Base-by-base conservation (phyloP, 2,329 filamentous ascomycete genomes). In the Monilinia vaccinii-corymbosi region DNA sequence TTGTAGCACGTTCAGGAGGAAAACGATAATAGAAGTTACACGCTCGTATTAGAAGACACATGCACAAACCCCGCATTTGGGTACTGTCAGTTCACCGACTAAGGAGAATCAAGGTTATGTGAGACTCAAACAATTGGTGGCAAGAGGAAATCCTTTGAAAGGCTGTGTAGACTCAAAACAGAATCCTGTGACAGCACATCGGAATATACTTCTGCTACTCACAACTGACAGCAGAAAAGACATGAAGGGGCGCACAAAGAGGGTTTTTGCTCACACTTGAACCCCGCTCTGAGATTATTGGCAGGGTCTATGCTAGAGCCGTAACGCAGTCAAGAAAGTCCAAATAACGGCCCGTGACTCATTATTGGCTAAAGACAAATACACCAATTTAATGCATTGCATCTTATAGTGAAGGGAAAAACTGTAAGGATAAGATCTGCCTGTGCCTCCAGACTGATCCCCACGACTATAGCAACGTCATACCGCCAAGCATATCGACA, bases 401-500 rank as follows among this genome's bases (percentile, higher is more conserved):
- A 44, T 44, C 44, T 44, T 44, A 18, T 53, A 40, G n/a, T 31
- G 36, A 42, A 53, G 40, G 11, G 7, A 32, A 21, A 42, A 32
- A 31, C n/a, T 21, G 21, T 6, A 42, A 44, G 18, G 13, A 32
- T 32, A 53, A 40, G 9, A 6, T 49, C 40, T 56, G 47, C 10
- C 21, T 47, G 21, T 13, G n/a, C 28, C 28, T 21, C n/a, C 34
- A 16, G 23, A 31, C 3, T 14, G 1, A 9, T n/a, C 14, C 28
- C 32, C 53, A 28, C 5, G 16, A 25, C 42, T 46, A 53, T 14
- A 53, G 40, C 31, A 59, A 44, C 31, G 52, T 46, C 56, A 59
- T 59, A 13, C 56, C 47, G 13, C 25, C 48, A n/a, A 59, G 7
- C 40, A 59, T 53, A 23, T 36, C 34, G n/a, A 31, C 56, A 45